Percentiles rank a stretch among this genome's conserved stretches.
These are phyloP conservation scores for Penicillium sp. DNA, from an alignment of 2,329 filamentous ascomycete genomes.

Conservation along the genomic window DNA sequence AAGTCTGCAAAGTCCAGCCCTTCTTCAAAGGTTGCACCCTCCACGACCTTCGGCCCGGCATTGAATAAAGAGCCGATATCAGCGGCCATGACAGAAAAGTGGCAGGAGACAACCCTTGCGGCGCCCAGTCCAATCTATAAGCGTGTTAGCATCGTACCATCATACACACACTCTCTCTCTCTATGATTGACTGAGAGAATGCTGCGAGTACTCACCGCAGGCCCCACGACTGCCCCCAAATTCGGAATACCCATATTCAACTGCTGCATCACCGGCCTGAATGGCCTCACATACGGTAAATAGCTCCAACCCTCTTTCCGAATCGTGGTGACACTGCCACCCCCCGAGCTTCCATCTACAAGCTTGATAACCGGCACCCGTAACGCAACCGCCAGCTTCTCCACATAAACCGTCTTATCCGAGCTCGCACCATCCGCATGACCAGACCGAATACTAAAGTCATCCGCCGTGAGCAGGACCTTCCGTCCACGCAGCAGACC, in stretches of 20 bases:
- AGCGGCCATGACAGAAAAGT: constrained; percentile 67
- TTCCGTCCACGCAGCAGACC: constrained; percentile 56
- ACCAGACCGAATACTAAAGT: constrained; percentile 64
- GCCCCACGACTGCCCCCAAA: constrained; percentile 63
- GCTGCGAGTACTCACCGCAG: constrained; percentile 46
- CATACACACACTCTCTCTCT: too few relatives aligned
- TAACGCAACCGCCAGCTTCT: constrained; percentile 61
- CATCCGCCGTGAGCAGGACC: constrained; percentile 64
- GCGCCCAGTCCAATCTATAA: constrained; percentile 61
- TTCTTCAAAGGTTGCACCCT: constrained; percentile 66
- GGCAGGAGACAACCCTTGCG: constrained; percentile 62
- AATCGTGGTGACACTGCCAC: constrained; percentile 64
- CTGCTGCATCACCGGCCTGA: constrained; percentile 57
- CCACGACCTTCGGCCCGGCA: constrained; percentile 65
- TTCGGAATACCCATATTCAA: constrained; percentile 67
- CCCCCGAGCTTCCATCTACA: constrained; percentile 65
- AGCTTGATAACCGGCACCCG: constrained; percentile 64
- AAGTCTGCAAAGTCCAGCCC: constrained; percentile 60
- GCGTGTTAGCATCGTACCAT: background rate
- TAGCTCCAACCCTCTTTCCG: constrained; percentile 59
- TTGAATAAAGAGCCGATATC: constrained; percentile 66
- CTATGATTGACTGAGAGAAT: background rate
- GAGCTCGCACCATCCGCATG: constrained; percentile 63
- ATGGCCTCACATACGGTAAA: constrained; percentile 59
- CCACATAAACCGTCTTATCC: constrained; percentile 63